A percentile compares a stretch with the other conserved stretches of the same genome.
Evolutionary conservation across 2,329 filamentous ascomycete species (phyloP).

Genomic region (Dryadomyces quercus-mongolicae): DNA sequence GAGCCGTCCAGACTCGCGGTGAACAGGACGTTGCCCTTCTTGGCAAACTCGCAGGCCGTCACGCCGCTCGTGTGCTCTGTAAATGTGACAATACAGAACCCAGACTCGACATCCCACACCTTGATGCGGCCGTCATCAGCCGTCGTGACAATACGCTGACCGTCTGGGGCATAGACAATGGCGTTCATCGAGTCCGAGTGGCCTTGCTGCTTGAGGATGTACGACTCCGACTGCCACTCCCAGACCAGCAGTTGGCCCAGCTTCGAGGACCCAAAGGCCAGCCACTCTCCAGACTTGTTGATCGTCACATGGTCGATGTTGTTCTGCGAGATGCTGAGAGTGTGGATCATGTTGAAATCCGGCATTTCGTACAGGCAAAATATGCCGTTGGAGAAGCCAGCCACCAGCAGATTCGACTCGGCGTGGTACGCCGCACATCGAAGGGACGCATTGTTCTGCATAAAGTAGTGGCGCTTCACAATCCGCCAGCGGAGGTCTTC

Average conservation of each 20-base stretch:
- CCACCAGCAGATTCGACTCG: constrained; percentile 80
- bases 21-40: constrained; percentile 89
- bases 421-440: constrained; percentile 87
- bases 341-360: constrained; percentile 91
- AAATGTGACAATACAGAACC: constrained; percentile 96
- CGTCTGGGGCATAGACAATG: constrained; percentile 84
- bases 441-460: constrained; percentile 78
- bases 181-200: constrained; percentile 95
- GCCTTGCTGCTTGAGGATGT: constrained; percentile 95
- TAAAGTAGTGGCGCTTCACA: constrained; percentile 82
- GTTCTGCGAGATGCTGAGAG: constrained; percentile 85
- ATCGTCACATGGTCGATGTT: constrained; percentile 92
- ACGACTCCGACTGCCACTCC: constrained; percentile 99
- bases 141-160: constrained; percentile 82
- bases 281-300: constrained; percentile 90
- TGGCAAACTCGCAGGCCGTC: constrained; percentile 88
- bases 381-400: constrained; percentile 86
- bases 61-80: constrained; percentile 93
- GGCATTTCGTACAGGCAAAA: constrained; percentile 95
- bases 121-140: constrained; percentile 98
- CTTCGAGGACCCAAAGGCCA: constrained; percentile 92
- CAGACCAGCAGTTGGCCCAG: constrained; percentile 93
- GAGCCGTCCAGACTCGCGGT: constrained; percentile 92
- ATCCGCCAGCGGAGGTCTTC: constrained; percentile 80
- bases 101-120: constrained; percentile 92